Base-by-base conservation (phyloP, 129 eudicot species). In the Kitagawia praeruptora region DNA sequence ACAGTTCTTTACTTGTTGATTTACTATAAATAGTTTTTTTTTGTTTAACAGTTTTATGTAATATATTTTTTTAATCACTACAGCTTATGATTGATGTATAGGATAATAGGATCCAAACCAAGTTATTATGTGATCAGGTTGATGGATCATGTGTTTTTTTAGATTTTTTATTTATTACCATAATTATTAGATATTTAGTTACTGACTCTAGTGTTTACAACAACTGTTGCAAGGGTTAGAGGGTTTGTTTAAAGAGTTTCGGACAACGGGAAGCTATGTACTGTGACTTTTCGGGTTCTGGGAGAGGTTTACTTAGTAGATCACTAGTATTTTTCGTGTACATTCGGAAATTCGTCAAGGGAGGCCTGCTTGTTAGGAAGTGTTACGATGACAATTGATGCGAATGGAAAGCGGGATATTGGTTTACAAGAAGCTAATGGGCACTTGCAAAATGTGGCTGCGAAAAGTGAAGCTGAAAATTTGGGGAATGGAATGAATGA, bases 191-290 rank as follows among this genome's bases (percentile, higher is more conserved):
- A 64, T 27, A n/a, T 25, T 10, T 64, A 2, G 34, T 25, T 69
- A 10, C 4, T 69, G 39, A 69, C 37, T 69, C 44, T 27, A 37
- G 3, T 69, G 19, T 37, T 69, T 37, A 34, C 39, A 16, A 14
- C 12, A 25, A 63, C 5, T 63, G 80, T 61, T 47, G 40, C 77
- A 81, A 72, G 90, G 86, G 78, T 78, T 80, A 82, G 79, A 71
- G 90, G 86, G 78, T 77, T 80, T 81, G 81, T 76, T 71, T 82
- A 87, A 85, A 82, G 86, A 53, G 81, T 84, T 90, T 83, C 79
- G 85, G 8, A 72, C 47, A 81, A 76, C 89, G 79, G 82, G 79
- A 81, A 78, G 88, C 81, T 72, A 85, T 84, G 85, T 61, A 83
- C 81, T 81, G 84, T 86, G 69, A 83, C 49, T 83, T 75, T 83